Evolutionary conservation across 805 yeast genomes (phyloP).

Genomic region (Blastobotrys attinorum): DNA sequence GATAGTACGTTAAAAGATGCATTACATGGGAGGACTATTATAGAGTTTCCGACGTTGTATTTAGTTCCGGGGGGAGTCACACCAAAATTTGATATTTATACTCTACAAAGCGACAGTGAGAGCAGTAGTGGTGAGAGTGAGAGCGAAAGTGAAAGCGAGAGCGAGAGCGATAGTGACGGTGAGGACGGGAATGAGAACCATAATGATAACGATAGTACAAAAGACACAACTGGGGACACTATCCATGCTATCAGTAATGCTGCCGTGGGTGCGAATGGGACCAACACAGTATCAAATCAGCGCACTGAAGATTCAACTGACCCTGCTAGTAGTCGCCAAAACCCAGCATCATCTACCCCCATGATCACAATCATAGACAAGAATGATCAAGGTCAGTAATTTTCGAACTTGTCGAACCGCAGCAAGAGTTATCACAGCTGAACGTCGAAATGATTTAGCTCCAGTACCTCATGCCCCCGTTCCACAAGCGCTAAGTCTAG

Average conservation of each 20-base stretch:
- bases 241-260: no score
- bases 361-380: no score
- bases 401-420: not conserved
- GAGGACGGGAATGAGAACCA: not conserved
- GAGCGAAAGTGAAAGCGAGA: slow-evolving; percentile 17
- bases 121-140: slow-evolving; percentile 15
- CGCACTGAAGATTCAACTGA: no score
- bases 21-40: slow-evolving; percentile 49
- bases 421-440: not conserved
- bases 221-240: no score
- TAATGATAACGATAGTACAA: not conserved
- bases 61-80: slow-evolving; percentile 4
- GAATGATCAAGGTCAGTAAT: not conserved
- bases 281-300: no score
- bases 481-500: not conserved
- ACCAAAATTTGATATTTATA: slow-evolving; percentile 7
- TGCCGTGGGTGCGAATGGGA: no score
- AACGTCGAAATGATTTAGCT: slow-evolving; percentile 4
- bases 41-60: slow-evolving; percentile 70
- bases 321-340: no score
- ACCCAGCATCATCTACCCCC: no score
- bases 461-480: not conserved
- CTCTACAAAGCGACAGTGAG: slow-evolving; percentile 12
- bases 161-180: not conserved
- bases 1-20: slow-evolving; percentile 37